Evolutionary conservation across 1,139 yeast genomes (phyloP).

Genomic region (Yamadazyma kanchanaburiensis): DNA sequence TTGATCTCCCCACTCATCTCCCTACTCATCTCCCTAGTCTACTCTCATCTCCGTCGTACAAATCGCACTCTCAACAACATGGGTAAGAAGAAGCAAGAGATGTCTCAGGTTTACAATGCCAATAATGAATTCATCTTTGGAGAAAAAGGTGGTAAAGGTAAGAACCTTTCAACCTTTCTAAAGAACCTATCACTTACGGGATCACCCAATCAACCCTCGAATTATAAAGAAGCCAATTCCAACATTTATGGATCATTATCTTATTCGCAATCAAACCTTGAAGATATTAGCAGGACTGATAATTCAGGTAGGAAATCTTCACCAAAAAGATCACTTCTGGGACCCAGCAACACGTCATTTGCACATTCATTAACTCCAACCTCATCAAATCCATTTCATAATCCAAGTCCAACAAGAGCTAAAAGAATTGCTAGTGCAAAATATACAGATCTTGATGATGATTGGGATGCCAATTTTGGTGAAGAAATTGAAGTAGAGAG

Average conservation of each 20-base stretch:
- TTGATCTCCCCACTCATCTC: neutral
- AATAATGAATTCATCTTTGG: slow-evolving; percentile 63
- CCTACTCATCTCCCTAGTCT: neutral
- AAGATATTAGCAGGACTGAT: slow-evolving; percentile 17
- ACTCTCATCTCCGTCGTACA: neutral
- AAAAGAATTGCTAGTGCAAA: slow-evolving; percentile 15
- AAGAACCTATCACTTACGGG: slow-evolving; percentile 42
- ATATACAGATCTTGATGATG: slow-evolving; percentile 75
- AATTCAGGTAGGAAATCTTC: slow-evolving; percentile 9
- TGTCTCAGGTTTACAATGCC: slow-evolving; percentile 55
- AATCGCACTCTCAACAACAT: slow-evolving; percentile 13
- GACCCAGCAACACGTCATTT: slow-evolving; percentile 10
- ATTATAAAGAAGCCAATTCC: slow-evolving; percentile 31
- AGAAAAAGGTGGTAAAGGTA: slow-evolving; percentile 67
- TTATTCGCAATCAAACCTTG: slow-evolving; percentile 13
- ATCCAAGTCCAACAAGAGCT: slow-evolving; percentile 7
- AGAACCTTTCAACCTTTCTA: slow-evolving; percentile 56
- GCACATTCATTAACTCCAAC: slow-evolving; percentile 10
- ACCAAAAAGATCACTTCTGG: slow-evolving; percentile 18
- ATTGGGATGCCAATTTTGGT: slow-evolving; percentile 87
- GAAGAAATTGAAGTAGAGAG: slow-evolving; percentile 21
- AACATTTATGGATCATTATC: slow-evolving; percentile 40
- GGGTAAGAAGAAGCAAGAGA: slow-evolving; percentile 51
- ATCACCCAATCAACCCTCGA: slow-evolving; percentile 13
- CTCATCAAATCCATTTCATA: slow-evolving; percentile 6